Evolutionary conservation across 2,329 filamentous ascomycete genomes (phyloP), one percentile per base, ranked within the genome.

Genomic region (Colletotrichum echinochloae): DNA sequence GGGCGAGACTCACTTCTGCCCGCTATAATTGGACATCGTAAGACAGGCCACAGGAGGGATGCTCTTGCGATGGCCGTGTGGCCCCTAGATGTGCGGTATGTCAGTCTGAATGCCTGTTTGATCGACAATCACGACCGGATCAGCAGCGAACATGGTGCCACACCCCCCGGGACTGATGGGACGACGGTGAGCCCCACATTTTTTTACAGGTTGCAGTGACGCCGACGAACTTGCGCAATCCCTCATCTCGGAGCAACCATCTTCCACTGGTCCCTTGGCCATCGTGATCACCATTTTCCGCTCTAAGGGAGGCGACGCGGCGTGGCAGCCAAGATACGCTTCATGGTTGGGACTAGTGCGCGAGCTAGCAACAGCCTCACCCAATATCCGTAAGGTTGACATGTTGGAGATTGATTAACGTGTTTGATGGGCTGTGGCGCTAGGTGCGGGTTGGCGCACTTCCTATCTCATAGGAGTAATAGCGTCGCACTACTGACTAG

Each of bases 341-440:
- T 68, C 57, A 60, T 63, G 64, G 64, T 66, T 63, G n/a, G 37
- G n/a, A 67, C 68, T 68, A 71, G 68, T 28, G 64, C 46, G 52
- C 59, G 57, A 26, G 51, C 52, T 55, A 55, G 41, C 59, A 30
- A 44, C 44, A 46, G 26, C 51, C 28, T 68, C 68, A 71, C 28
- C 63, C 68, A 71, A 71, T 63, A 71, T 71, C 68, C 52, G 46
- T 71, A 71, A 46, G 68, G 68, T 68, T 68, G 65, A 71, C 57
- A 52, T 59, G 64, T 71, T 59, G 59, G 64, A 68, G n/a, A 59
- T 60, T 59, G 23, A 71, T 71, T 62, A 48, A 66, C 62, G 51
- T 63, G 68, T 71, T 68, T 68, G 51, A 60, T 26, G 52, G 57
- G 14, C 37, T 48, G 16, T 59, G 64, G 57, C 59, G 57, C 64